Base-by-base conservation (phyloP, 768 basidiomycete species). In the Mycena metata region DNA sequence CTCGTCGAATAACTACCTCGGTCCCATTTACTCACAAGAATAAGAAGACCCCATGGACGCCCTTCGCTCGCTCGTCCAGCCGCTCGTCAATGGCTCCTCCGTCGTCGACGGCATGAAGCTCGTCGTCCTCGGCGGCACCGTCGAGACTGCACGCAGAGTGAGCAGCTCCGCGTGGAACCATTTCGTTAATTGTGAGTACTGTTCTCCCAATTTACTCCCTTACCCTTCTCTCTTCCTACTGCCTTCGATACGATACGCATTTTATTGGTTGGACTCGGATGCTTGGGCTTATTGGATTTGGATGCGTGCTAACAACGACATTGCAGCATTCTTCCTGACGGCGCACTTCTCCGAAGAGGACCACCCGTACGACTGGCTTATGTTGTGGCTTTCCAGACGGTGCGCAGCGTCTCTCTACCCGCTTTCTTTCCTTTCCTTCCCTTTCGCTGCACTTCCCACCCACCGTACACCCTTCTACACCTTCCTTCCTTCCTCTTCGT, bases 281-380 rank as follows among this genome's bases (percentile, higher is more conserved):
- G n/a, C n/a, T n/a, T n/a, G n/a, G n/a, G n/a, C n/a, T n/a, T n/a
- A n/a, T n/a, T n/a, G n/a, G n/a, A n/a, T n/a, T n/a, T n/a, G n/a
- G n/a, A n/a, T n/a, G n/a, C 36, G 36, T 35, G 39, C 49, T 69
- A 12, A 58, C 12, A n/a, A n/a, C n/a, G n/a, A n/a, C 11, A 69
- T 72, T 71, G n/a, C 77, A 91, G 91, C 91, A 0, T 92, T 92
- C 85, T 95, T 95, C 88, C 88, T 95, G 57, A 95, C 94, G 17
- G 94, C 94, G 11, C 92, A 95, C 79, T 95, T 95, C 83, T 91
- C 89, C 71, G 94, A 95, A 80, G 94, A 95, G 79, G 94, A 95
- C 76, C 92, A 92, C 70, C 94, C 93, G 5, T 95, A 94, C 73
- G 93, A 95, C 80, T 95, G 93, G 93, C 85, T 95, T 58, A 95